Evolutionary conservation across 345 rosid genomes (phyloP), one percentile per base, ranked within the genome.

Genomic region (Eucalyptus virginea): DNA sequence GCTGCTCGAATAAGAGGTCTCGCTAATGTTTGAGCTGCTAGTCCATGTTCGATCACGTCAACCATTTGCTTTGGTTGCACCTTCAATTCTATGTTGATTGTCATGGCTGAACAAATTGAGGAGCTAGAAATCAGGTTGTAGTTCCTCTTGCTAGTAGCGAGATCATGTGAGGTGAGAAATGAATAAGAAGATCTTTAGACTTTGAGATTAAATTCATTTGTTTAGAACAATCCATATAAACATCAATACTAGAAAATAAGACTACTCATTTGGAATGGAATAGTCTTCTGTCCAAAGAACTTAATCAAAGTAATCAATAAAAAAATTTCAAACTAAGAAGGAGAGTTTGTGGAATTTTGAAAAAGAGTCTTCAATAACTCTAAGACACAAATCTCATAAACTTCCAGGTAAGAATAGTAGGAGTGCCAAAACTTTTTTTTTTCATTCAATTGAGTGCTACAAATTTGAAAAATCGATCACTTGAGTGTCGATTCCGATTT

Each of bases 401-500:
- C 11, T 9, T 54, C 0, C 0, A 1, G 1, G 23, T 3, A 3
- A 51, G 9, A 51, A 51, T 17, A 16, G 8, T 50, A 50, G 0
- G 0, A 17, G 54, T 51, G 2, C 8, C 4, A 51, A 51, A 51
- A 16, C 52, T 17, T 50, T 49, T 49, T 49, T 47, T 11, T 50
- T 49, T 37, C 37, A 37, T 37, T 37, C 37, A 37, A 37, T 37
- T 37, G 37, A 37, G 0, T 18, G 9, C 1, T 51, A 51, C 0
- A 18, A 51, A 51, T 51, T 51, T 51, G 0, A 51, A 51, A 51
- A 51, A 7, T 51, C 4, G 2, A 18, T 3, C 0, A 51, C 56
- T 18, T 51, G 56, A 51, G 56, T 51, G 8, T 51, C 0, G 1
- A 51, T 51, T 17, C 2, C 0, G 1, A 51, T 7, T 51, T 18